phyloP scores from a whole-genome alignment of 768 basidiomycete genomes.

The Sistotremastrum niveocremeum region DNA sequence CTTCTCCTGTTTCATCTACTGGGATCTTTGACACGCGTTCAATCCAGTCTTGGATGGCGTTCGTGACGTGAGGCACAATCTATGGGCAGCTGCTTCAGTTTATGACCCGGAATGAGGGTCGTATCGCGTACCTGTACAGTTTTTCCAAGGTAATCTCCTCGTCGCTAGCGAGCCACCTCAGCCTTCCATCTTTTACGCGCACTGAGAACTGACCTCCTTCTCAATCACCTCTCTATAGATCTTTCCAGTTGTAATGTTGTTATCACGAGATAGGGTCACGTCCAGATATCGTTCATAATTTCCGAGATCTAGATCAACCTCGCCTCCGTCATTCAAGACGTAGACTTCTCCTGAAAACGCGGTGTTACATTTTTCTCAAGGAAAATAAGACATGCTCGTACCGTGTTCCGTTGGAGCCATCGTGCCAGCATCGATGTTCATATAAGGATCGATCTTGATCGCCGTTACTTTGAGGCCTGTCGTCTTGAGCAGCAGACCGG shows the following conservation, averaged over 20 bases:
- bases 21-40: slow-evolving; percentile 89
- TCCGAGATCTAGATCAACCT: slow-evolving; percentile 94
- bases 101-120: neutral
- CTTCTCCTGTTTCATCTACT: slow-evolving; percentile 84
- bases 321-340: slow-evolving; percentile 94
- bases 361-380: slow-evolving; percentile 5
- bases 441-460: slow-evolving; percentile 99
- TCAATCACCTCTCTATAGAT: slow-evolving; percentile 96
- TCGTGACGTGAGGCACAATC: slow-evolving; percentile 94
- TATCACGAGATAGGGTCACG: slow-evolving; percentile 84
- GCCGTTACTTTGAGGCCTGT: slow-evolving; percentile 93
- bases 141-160: slow-evolving; percentile 87
- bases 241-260: slow-evolving; percentile 98
- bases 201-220: slow-evolving; percentile 56
- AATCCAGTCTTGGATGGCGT: slow-evolving; percentile 98
- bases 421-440: slow-evolving; percentile 99
- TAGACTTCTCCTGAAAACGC: slow-evolving; percentile 77
- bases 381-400: slow-evolving; percentile 23
- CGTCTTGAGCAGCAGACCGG: slow-evolving; percentile 89
- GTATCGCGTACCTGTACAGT: slow-evolving; percentile 68
- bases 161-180: slow-evolving; percentile 30
- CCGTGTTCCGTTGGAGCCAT: slow-evolving; percentile 99
- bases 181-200: slow-evolving; percentile 1
- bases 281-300: slow-evolving; percentile 98
- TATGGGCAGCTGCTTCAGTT: slow-evolving; percentile 15